Evolutionary conservation across 1,139 yeast genomes (phyloP).

Genomic region (Magnusiomyces ingens): DNA sequence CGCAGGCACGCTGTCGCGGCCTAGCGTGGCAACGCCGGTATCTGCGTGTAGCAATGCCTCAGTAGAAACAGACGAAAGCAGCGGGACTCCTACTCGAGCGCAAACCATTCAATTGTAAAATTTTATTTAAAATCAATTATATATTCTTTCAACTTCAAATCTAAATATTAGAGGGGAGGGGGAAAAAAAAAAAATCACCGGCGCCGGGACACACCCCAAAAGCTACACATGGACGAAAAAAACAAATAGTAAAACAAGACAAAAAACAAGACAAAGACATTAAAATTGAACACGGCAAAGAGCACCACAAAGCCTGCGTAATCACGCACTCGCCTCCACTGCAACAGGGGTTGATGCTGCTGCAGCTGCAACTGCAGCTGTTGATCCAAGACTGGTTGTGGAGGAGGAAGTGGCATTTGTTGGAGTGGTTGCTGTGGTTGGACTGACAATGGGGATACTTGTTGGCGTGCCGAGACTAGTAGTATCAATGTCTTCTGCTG

Average conservation of each 20-base stretch:
- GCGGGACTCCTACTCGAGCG: not conserved
- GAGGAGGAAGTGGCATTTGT: not conserved
- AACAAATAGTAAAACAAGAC: constrained; percentile 5
- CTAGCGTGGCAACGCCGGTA: no score
- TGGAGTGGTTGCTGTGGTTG: constrained; percentile 3
- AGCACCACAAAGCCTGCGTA: not conserved
- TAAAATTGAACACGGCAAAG: not conserved
- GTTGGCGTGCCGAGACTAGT: not conserved
- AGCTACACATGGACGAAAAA: constrained; percentile 5
- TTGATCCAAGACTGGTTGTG: no score
- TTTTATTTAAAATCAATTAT: not conserved
- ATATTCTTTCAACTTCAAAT: not conserved
- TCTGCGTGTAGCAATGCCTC: not conserved
- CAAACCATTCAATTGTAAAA: not conserved
- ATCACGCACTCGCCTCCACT: not conserved
- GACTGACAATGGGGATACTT: not conserved
- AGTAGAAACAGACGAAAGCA: no score
- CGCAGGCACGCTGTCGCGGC: no score
- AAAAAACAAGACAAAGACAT: constrained; percentile 1
- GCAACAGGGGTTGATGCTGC: not conserved
- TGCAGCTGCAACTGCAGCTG: not conserved
- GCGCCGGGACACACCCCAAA: not conserved
- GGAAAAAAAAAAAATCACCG: not conserved
- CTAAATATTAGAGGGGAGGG: not conserved
- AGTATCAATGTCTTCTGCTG: not conserved